Conservation (phyloP, 441 rosid genomes). For the Erodium texanum region DNA sequence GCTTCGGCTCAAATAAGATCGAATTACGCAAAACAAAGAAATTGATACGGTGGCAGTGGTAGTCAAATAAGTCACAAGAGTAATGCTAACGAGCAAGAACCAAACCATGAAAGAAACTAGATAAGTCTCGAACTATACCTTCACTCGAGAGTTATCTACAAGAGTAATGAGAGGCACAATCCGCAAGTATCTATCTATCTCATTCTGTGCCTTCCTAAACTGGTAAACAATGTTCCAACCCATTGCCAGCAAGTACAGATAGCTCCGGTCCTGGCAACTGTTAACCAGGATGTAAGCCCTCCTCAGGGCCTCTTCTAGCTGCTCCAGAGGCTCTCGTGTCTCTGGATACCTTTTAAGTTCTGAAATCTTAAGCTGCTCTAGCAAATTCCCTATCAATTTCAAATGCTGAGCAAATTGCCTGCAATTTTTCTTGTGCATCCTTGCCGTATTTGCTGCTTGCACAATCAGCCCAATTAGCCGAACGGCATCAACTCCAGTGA, state of each 20-base stretch:
- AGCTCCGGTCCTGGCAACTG: slow-evolving; percentile 83
- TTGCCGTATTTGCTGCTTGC: slow-evolving; percentile 65
- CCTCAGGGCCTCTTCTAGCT: slow-evolving; percentile 83
- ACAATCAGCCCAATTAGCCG: slow-evolving; percentile 77
- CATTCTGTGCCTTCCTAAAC: slow-evolving; percentile 76
- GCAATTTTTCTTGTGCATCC: slow-evolving; percentile 94
- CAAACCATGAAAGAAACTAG: not conserved
- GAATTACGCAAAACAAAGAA: not conserved
- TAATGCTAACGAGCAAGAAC: not conserved
- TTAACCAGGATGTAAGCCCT: slow-evolving; percentile 67
- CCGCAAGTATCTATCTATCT: slow-evolving; percentile 80
- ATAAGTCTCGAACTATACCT: slow-evolving; percentile 36
- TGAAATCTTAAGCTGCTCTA: slow-evolving; percentile 73
- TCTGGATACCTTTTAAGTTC: slow-evolving; percentile 71
- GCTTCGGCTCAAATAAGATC: not conserved
- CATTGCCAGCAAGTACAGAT: slow-evolving; percentile 90
- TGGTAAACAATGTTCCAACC: slow-evolving; percentile 96
- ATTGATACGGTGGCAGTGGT: not conserved
- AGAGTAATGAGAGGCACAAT: slow-evolving; percentile 81
- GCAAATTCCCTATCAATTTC: slow-evolving; percentile 75
- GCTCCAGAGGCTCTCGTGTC: slow-evolving; percentile 78
- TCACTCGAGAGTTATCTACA: slow-evolving; percentile 75
- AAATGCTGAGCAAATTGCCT: slow-evolving; percentile 83
- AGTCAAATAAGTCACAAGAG: no score
- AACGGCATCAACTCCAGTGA: slow-evolving; percentile 74